Percentiles rank a stretch among this genome's conserved stretches.
Conservation (phyloP, 305 asterid genomes). For the Fraxinus nigra region DNA sequence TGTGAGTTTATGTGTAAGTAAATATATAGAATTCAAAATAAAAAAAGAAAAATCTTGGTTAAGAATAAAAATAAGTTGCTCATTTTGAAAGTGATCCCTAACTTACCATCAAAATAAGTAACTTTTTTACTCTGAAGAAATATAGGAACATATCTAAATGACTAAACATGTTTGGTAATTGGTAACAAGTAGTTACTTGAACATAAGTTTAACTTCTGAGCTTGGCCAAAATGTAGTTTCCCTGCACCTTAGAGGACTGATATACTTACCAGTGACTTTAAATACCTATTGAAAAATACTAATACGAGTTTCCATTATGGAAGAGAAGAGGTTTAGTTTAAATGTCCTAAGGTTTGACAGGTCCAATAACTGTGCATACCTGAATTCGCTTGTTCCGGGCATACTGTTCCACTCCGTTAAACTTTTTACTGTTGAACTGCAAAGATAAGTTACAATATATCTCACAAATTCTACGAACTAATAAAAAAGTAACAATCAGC, state of each 20-base stretch:
- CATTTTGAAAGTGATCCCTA: neutral
- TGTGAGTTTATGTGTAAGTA: neutral
- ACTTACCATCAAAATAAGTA: neutral
- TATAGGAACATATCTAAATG: neutral
- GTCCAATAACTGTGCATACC: constrained; percentile 32
- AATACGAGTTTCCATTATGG: neutral
- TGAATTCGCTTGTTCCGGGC: constrained; percentile 90
- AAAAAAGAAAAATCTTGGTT: neutral
- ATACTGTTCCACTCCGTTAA: constrained; percentile 78
- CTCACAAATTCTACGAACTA: neutral
- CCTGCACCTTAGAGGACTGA: neutral
- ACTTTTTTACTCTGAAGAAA: neutral
- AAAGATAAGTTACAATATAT: constrained; percentile 10
- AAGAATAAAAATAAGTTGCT: neutral
- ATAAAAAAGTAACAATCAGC: neutral
- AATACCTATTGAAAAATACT: neutral
- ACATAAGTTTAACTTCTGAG: neutral
- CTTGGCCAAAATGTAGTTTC: neutral
- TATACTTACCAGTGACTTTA: neutral
- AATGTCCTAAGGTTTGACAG: neutral
- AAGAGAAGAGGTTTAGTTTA: neutral
- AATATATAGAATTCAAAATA: neutral
- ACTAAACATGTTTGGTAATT: neutral
- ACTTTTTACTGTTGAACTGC: constrained; percentile 58
- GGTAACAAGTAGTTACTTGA: neutral